Conservation (phyloP, 2,329 filamentous ascomycete species). For the Calonectria multiphialidica region DNA sequence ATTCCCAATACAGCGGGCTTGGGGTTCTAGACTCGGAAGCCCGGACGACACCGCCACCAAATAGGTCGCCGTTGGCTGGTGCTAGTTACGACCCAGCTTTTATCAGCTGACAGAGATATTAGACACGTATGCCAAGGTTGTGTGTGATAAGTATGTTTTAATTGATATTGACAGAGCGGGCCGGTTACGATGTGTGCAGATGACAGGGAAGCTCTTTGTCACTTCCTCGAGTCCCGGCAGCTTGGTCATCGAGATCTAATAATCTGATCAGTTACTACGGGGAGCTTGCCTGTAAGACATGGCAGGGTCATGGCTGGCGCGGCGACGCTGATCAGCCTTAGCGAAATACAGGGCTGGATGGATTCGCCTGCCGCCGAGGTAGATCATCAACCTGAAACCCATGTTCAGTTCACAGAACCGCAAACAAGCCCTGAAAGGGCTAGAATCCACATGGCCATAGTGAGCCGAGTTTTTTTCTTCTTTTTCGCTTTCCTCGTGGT, state of each 20-base stretch:
- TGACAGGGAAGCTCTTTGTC: background rate
- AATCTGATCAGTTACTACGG: background rate
- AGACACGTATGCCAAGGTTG: background rate
- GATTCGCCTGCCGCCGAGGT: background rate
- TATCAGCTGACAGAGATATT: background rate
- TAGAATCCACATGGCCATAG: background rate
- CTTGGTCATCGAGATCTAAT: background rate
- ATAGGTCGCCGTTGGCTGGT: background rate
- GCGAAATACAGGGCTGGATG: background rate
- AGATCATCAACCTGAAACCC: background rate
- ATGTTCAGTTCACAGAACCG: background rate
- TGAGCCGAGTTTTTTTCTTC: too few relatives aligned
- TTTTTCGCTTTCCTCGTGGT: background rate
- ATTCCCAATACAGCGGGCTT: background rate
- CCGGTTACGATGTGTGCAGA: background rate
- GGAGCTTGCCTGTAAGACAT: background rate
- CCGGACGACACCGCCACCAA: background rate
- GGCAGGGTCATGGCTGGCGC: background rate
- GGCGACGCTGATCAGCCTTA: background rate
- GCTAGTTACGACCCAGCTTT: background rate
- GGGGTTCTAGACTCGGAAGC: background rate
- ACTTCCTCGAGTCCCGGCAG: background rate
- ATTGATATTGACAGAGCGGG: background rate
- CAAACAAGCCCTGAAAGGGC: background rate
- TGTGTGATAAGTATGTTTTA: background rate